These are phyloP conservation scores for Fusarium virguliforme DNA, from an alignment of 2,329 filamentous ascomycete genomes.

Conservation along the genomic window DNA sequence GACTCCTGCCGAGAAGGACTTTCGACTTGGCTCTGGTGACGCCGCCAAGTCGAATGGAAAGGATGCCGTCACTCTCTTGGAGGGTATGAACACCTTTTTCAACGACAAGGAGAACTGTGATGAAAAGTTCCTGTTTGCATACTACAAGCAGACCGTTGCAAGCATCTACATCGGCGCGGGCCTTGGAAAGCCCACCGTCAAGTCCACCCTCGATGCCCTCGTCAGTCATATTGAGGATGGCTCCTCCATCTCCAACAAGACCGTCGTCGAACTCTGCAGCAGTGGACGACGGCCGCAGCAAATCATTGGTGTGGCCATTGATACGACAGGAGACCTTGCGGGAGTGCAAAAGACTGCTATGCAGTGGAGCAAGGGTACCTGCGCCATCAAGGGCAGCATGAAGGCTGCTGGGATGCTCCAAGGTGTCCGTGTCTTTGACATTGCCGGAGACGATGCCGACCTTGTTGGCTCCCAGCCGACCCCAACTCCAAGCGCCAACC, in stretches of 20 bases:
- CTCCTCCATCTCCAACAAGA: neutral
- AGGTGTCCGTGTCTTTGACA: neutral
- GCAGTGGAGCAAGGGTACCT: neutral
- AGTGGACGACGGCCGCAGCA: neutral
- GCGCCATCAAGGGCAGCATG: neutral
- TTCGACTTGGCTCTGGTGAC: neutral
- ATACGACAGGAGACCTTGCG: neutral
- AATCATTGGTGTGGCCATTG: neutral
- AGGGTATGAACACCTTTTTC: constrained; percentile 27
- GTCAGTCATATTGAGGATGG: neutral
- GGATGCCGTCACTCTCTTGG: neutral
- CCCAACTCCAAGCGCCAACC: neutral
- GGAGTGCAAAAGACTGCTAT: neutral
- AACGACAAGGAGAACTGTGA: constrained; percentile 40
- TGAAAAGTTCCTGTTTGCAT: constrained; percentile 40
- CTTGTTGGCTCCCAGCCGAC: too few species aligned
- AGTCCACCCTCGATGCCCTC: constrained; percentile 3
- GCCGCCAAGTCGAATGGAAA: neutral
- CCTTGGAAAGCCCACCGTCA: constrained; percentile 22
- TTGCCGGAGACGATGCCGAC: neutral
- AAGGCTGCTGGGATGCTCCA: neutral
- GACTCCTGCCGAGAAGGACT: neutral
- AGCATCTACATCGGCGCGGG: constrained; percentile 34
- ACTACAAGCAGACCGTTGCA: constrained; percentile 31
- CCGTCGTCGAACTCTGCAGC: neutral